phyloP scores from a whole-genome alignment of 108 stramenopile species.

The Conticribra guillardii region DNA sequence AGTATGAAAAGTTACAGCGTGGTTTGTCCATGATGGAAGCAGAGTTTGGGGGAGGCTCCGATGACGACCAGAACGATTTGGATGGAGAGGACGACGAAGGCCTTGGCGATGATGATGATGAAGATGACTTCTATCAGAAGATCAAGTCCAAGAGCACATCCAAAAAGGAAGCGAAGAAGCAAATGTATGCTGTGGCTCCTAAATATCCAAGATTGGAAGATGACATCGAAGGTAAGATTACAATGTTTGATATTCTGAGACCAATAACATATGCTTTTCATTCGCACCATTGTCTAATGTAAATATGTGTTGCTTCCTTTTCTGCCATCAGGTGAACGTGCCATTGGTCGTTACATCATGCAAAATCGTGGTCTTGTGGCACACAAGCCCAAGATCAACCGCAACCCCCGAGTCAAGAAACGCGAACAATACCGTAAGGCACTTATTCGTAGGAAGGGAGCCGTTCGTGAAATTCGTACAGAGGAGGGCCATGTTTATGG shows the following conservation, averaged over 20 bases:
- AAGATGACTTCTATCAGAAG: conserved; percentile 61
- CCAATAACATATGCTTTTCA: background rate
- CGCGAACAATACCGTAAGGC: conserved; percentile 95
- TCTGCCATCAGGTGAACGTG: conserved; percentile 72
- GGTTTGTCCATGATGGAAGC: conserved; percentile 87
- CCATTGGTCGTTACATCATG: conserved; percentile 80
- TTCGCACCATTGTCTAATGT: background rate
- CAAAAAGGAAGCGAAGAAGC: conserved; percentile 69
- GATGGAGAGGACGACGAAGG: conserved; percentile 53
- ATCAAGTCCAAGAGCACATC: conserved; percentile 59
- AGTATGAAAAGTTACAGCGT: conserved; percentile 55
- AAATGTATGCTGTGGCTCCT: conserved; percentile 77
- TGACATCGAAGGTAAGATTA: conserved; percentile 73
- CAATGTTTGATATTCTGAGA: conserved; percentile 6
- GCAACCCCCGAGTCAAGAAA: conserved; percentile 98
- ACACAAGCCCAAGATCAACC: conserved; percentile 94
- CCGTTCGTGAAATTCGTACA: conserved; percentile 89
- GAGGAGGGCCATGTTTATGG: conserved; percentile 87
- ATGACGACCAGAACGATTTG: conserved; percentile 42
- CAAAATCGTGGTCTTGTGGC: conserved; percentile 97
- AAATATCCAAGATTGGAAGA: conserved; percentile 79
- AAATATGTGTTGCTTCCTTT: background rate
- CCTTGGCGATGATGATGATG: conserved; percentile 64
- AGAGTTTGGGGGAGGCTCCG: conserved; percentile 60
- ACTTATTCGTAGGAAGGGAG: conserved; percentile 92